Evolutionary conservation across 83 land plant species (phyloP).

Genomic region (Picea abies): DNA sequence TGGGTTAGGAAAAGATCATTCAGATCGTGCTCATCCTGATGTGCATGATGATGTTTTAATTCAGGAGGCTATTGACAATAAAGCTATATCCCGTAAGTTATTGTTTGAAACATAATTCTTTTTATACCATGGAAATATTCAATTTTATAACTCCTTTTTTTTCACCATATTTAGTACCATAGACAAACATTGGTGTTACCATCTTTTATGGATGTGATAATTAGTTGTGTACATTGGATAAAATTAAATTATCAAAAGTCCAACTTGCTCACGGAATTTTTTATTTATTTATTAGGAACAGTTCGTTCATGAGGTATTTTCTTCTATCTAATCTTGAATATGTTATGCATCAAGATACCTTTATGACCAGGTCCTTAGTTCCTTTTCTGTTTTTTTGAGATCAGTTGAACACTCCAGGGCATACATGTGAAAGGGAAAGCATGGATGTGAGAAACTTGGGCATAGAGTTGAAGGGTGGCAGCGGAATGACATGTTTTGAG

Average conservation of each 20-base stretch:
- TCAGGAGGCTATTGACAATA: slow-evolving; percentile 36
- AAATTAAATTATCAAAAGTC: too few species aligned
- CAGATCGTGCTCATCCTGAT: slow-evolving; percentile 95
- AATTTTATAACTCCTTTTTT: neutral
- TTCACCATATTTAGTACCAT: neutral
- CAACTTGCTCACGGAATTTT: too few species aligned
- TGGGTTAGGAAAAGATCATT: slow-evolving; percentile 83
- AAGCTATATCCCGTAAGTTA: slow-evolving; percentile 42
- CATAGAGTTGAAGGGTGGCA: neutral
- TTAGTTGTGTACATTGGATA: neutral
- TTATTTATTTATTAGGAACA: too few species aligned
- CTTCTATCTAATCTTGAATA: too few species aligned
- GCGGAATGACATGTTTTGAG: neutral
- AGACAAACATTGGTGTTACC: neutral
- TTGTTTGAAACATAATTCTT: neutral
- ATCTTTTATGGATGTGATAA: neutral
- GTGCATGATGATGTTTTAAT: slow-evolving; percentile 83
- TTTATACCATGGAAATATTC: neutral
- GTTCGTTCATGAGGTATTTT: too few species aligned
- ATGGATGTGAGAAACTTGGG: neutral
- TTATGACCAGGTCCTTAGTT: too few species aligned
- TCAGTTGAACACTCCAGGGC: too few species aligned
- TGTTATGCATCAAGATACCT: too few species aligned
- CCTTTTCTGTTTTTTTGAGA: too few species aligned
- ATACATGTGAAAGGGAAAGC: too few species aligned